Conservation (phyloP, 2,329 filamentous ascomycete genomes). For the Fusarium begoniae region DNA sequence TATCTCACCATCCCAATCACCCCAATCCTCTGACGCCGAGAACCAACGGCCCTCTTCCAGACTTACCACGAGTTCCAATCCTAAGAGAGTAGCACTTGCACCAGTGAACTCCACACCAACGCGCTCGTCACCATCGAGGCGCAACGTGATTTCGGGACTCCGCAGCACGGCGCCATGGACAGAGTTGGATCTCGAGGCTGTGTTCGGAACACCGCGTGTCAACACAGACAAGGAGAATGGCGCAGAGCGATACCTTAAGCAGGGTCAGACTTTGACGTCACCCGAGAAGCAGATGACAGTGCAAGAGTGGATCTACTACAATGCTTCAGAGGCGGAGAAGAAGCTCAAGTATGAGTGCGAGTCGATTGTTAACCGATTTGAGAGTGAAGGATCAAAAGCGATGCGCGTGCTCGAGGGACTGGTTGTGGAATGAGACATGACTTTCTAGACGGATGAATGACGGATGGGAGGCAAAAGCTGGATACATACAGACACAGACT, state of each 20-base stretch:
- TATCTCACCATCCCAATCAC: slow-evolving; percentile 71
- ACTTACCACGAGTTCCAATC: slow-evolving; percentile 57
- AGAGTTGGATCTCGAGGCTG: slow-evolving; percentile 76
- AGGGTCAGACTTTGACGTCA: slow-evolving; percentile 71
- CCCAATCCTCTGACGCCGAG: slow-evolving; percentile 82
- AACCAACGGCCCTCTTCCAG: slow-evolving; percentile 78
- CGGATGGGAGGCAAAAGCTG: slow-evolving; percentile 9
- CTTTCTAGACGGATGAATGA: slow-evolving; percentile 22
- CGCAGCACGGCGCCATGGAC: slow-evolving; percentile 73
- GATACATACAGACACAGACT: slow-evolving; percentile 20
- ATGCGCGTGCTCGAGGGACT: slow-evolving; percentile 81
- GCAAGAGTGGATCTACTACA: slow-evolving; percentile 89
- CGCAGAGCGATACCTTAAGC: slow-evolving; percentile 59
- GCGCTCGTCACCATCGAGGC: slow-evolving; percentile 69
- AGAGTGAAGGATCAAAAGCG: slow-evolving; percentile 81
- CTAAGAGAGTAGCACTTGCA: slow-evolving; percentile 59
- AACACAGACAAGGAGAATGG: slow-evolving; percentile 63
- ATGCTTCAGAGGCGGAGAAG: slow-evolving; percentile 82
- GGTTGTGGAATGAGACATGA: slow-evolving; percentile 57
- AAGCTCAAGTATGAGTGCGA: slow-evolving; percentile 85
- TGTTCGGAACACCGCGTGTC: slow-evolving; percentile 63
- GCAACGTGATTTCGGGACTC: slow-evolving; percentile 64
- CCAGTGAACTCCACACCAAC: slow-evolving; percentile 58
- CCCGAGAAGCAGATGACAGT: slow-evolving; percentile 91
- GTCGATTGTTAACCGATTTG: slow-evolving; percentile 81